Evolutionary conservation across 208 protist genomes (phyloP).

Genomic region (Leishmania mexicana): DNA sequence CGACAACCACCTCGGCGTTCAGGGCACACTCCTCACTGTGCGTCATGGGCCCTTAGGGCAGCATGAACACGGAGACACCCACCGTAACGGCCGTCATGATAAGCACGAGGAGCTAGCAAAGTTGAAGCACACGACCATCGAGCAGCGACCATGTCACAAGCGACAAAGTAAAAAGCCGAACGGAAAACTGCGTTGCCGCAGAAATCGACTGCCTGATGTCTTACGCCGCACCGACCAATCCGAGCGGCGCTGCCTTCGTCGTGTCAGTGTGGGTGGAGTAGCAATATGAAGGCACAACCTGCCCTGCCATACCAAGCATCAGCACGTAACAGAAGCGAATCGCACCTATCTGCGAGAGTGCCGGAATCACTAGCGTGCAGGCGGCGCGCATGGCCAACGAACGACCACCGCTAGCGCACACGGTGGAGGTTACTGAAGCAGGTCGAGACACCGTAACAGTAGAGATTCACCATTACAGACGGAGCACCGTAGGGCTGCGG

Average conservation of each 20-base stretch:
- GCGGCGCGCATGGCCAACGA: no score
- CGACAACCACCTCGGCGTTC: not conserved
- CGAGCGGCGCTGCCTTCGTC: slow-evolving; percentile 42
- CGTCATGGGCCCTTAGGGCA: slow-evolving; percentile 17
- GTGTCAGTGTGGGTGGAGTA: slow-evolving; percentile 59
- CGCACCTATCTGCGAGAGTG: slow-evolving; percentile 14
- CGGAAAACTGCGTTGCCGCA: slow-evolving; percentile 51
- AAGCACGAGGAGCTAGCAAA: slow-evolving; percentile 69
- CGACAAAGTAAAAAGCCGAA: slow-evolving; percentile 46
- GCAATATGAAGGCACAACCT: slow-evolving; percentile 40
- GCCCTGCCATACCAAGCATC: slow-evolving; percentile 36
- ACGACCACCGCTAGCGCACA: no score
- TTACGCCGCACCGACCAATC: slow-evolving; percentile 49
- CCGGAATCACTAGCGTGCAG: slow-evolving; percentile 21
- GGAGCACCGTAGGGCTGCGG: no score
- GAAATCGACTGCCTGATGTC: slow-evolving; percentile 56
- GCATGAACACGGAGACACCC: slow-evolving; percentile 19
- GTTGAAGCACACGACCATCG: slow-evolving; percentile 37
- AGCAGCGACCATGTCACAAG: slow-evolving; percentile 65
- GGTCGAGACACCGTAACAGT: no score
- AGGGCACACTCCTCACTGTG: slow-evolving; percentile 9
- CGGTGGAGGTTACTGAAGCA: no score
- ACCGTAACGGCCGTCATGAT: slow-evolving; percentile 30
- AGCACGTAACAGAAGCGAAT: slow-evolving; percentile 39
- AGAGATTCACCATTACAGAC: no score